Base-by-base conservation (phyloP, 2,329 filamentous ascomycete species). In the Cercospora sesami region DNA sequence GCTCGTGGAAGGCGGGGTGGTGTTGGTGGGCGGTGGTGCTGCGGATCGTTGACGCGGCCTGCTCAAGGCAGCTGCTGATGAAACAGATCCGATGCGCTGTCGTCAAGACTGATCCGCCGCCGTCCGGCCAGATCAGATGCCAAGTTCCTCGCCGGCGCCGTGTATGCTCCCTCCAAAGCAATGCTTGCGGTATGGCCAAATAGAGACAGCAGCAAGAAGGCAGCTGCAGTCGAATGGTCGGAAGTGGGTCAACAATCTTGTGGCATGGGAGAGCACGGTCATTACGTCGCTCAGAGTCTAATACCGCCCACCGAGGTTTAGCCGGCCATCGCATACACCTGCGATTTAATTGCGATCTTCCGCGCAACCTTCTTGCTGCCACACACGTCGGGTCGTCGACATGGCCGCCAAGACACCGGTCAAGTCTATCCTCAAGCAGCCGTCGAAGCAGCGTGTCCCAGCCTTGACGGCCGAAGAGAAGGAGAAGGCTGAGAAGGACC, bases 351-450 rank as follows among this genome's bases (percentile, higher is more conserved):
- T 59, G 55, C 55, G 55, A 36, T 59, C 55, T 36, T 30, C 28
- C 28, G 2, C 55, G 6, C 16, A 21, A 48, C 60, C 48, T 33
- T 39, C 31, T 42, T 33, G 58, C 33, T 42, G 18, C 30, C 51
- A 16, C 62, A 59, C 18, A 31, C 14, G 45, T 31, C 45, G 33
- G n/a, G 28, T 48, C 42, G 10, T 51, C 62, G 70, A 42, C 48
- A 78, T 77, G 75, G 69, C 74, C 16, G 68, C 74, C 45, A 72
- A 57, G 48, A 77, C 70, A 5, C 74, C 78, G 62, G 81, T 80
- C 67, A 83, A 81, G 72, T 82, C 82, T 39, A 84, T 84, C 23
- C 76, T 84, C 36, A 84, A 83, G 73, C 81, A 80, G 66, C 71
- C 75, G 6, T 65, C 72, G n/a, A 76, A 62, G 63, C 71, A 67